phyloP scores from a whole-genome alignment of 495 filamentous ascomycete species.

The Tuber aestivum region DNA sequence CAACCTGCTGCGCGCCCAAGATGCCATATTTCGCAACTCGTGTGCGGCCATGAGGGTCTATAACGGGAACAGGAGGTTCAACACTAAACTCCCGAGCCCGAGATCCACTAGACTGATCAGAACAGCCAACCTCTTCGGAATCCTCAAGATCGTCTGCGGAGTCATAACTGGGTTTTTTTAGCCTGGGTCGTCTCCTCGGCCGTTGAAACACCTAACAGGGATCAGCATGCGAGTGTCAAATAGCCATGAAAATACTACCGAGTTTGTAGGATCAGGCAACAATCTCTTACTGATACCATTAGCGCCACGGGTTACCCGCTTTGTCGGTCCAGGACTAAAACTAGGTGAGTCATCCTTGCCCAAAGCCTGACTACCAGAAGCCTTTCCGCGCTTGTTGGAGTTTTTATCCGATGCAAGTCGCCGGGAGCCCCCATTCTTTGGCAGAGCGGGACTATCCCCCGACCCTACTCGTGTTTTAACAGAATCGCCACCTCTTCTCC shows the following conservation, averaged over 20 bases:
- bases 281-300: conserved; percentile 32
- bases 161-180: not conserved
- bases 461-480: not conserved
- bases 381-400: not conserved
- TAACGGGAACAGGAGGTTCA: conserved; percentile 20
- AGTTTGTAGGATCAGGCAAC: conserved; percentile 23
- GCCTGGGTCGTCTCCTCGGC: not conserved
- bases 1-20: conserved; percentile 34
- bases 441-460: not conserved
- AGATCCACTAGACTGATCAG: conserved; percentile 8
- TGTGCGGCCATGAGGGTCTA: conserved; percentile 32
- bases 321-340: not conserved
- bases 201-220: not conserved
- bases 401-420: not conserved
- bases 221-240: not conserved
- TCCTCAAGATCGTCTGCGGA: not conserved
- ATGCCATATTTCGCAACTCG: conserved; percentile 32
- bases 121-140: not conserved
- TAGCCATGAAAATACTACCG: conserved; percentile 11
- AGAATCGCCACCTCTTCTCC: not conserved
- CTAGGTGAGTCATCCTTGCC: not conserved
- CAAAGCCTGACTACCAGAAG: not conserved
- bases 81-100: conserved; percentile 25
- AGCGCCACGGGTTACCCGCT: conserved; percentile 31
- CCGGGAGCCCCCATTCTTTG: not conserved